phyloP scores from a whole-genome alignment of 192 early-diverging fungal genomes.

The Umbelopsis sp. region DNA sequence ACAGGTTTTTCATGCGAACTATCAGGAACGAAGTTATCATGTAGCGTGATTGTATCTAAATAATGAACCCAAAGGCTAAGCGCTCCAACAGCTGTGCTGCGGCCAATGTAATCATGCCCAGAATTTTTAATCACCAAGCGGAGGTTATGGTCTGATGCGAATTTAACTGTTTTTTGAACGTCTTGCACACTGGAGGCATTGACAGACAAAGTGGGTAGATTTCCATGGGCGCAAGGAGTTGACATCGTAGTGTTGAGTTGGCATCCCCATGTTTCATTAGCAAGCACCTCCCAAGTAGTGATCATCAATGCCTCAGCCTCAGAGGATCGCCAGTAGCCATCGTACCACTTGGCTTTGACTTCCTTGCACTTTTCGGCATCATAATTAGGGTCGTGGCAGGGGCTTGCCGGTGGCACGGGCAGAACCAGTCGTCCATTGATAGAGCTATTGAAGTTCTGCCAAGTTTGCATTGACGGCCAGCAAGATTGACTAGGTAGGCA shows the following conservation, averaged over 20 bases:
- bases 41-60: conserved; percentile 38
- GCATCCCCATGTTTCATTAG: conserved; percentile 30
- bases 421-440: conserved; percentile 29
- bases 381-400: conserved; percentile 35
- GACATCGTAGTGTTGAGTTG: conserved; percentile 1
- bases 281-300: conserved; percentile 20
- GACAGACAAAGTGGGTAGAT: conserved; percentile 34
- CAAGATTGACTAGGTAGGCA: conserved; percentile 21
- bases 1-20: neutral
- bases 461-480: conserved; percentile 25
- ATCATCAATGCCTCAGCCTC: conserved; percentile 24
- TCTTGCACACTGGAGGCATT: conserved; percentile 31
- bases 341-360: conserved; percentile 32
- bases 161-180: conserved; percentile 31
- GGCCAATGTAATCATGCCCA: conserved; percentile 52
- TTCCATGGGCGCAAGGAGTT: conserved; percentile 32
- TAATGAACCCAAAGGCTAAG: conserved; percentile 47
- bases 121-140: conserved; percentile 58
- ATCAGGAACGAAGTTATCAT: conserved; percentile 32
- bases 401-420: conserved; percentile 30
- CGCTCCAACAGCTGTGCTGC: conserved; percentile 44
- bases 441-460: conserved; percentile 23
- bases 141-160: conserved; percentile 43
- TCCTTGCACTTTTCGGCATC: conserved; percentile 32
- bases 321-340: conserved; percentile 21